Evolutionary conservation across 345 rosid species (phyloP).

Genomic region (Arabis hirsuta): DNA sequence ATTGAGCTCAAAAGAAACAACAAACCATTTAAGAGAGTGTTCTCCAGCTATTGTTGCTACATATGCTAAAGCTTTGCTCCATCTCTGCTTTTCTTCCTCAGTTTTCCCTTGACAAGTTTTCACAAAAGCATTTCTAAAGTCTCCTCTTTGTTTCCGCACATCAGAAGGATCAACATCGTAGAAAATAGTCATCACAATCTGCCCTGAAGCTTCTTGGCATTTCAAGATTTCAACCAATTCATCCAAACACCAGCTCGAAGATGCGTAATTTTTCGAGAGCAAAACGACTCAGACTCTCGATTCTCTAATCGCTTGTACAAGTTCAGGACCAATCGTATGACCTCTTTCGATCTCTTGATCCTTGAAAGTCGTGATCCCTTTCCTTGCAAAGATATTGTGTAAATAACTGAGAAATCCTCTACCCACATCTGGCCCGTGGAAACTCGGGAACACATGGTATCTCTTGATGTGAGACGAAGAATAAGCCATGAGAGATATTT

Average conservation of each 20-base stretch:
- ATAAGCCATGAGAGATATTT: no score
- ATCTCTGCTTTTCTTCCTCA: background rate
- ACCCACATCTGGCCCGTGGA: no score
- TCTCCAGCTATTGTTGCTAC: background rate
- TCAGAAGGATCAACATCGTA: background rate
- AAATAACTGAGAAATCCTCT: no score
- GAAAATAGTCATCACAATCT: background rate
- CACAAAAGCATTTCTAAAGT: background rate
- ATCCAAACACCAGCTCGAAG: slow-evolving; percentile 19
- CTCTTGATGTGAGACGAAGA: no score
- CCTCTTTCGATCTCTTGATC: slow-evolving; percentile 4
- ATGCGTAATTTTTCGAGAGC: slow-evolving; percentile 7
- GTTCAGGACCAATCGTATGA: background rate
- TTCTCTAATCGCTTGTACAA: slow-evolving; percentile 8
- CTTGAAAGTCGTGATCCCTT: background rate
- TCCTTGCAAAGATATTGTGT: no score
- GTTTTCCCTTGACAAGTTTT: background rate
- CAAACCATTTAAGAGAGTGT: background rate
- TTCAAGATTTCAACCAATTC: slow-evolving; percentile 2
- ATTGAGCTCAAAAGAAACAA: no score
- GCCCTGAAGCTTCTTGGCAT: background rate
- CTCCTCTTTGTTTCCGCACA: slow-evolving; percentile 1
- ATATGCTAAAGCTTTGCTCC: background rate
- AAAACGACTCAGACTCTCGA: background rate
- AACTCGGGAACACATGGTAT: no score